Base-by-base conservation (phyloP, 2,329 filamentous ascomycete species). In the Diplocarpon mali region DNA sequence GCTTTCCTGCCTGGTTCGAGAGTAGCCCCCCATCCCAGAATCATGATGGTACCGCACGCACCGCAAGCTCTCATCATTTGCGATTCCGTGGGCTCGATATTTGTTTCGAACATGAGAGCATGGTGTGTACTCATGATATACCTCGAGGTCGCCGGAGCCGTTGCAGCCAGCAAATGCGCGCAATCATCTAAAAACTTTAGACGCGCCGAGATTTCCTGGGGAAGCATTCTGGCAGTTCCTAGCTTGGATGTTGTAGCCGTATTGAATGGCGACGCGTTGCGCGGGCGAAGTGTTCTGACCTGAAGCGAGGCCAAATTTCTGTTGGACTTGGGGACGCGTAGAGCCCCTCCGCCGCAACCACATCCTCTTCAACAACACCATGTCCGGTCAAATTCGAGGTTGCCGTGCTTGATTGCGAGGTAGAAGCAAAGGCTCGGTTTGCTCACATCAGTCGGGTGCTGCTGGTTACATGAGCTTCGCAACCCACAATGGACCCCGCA, bases 21-120 rank as follows among this genome's bases (percentile, higher is more conserved):
- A 13, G 38, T 53, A 17, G 49, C 51, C 32, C 51, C 47, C 53
- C 51, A 53, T 13, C 76, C 76, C 1, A 68, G 64, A 3, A 79
- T 64, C 64, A 79, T 69, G 32, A 82, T 75, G 49, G 72, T 69
- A 13, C 80, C 78, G 55, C 80, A 84, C 41, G 69, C 69, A 39
- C 65, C 68, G 60, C 80, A 83, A 17, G 70, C 64, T 45, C 71
- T 71, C 50, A 78, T 70, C 40, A 67, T 66, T 49, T 76, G 70
- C n/a, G 65, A 55, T 14, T 75, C 70, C 9, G 69, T 62, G 40
- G 63, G 60, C 7, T 63, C 53, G 6, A 73, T 51, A 35, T 67
- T 65, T 51, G 72, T 64, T 40, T 69, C 63, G 37, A 68, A 65
- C 54, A 76, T 65, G 12, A 80, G 58, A 9, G 65, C 61, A 50